Evolutionary conservation across 1,139 yeast genomes (phyloP).

Genomic region (Magnusiomyces fungicola): DNA sequence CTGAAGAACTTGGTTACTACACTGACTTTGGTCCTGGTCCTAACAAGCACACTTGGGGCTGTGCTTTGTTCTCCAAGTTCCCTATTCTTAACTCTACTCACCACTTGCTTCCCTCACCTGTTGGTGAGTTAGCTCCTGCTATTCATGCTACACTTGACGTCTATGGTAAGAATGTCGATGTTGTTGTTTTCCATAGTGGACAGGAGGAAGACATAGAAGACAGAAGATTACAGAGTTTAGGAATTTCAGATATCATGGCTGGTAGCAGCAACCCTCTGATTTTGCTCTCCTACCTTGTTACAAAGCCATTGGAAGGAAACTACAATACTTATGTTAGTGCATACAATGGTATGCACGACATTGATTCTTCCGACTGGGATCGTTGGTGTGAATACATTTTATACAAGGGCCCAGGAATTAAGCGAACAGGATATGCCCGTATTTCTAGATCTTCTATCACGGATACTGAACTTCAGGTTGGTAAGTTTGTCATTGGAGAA

Average conservation of each 20-base stretch:
- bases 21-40: conserved; percentile 98
- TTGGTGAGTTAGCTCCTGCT: conserved; percentile 97
- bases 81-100: conserved; percentile 88
- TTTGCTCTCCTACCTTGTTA: conserved; percentile 80
- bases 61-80: conserved; percentile 84
- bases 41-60: conserved; percentile 97
- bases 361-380: conserved; percentile 91
- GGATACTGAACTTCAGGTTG: conserved; percentile 93
- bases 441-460: conserved; percentile 90
- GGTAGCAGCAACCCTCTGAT: conserved; percentile 69
- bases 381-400: conserved; percentile 97
- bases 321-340: conserved; percentile 87
- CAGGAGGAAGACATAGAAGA: conserved; percentile 97
- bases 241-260: conserved; percentile 74
- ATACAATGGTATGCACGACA: conserved; percentile 80
- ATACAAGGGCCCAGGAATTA: conserved; percentile 58
- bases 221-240: conserved; percentile 76
- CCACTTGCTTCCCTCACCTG: conserved; percentile 89
- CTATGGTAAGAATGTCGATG: conserved; percentile 77
- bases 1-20: conserved; percentile 91
- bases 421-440: conserved; percentile 89
- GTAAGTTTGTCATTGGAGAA: conserved; percentile 65
- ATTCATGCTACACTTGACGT: conserved; percentile 92
- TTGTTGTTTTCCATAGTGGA: conserved; percentile 95
- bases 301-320: conserved; percentile 79